Percentiles rank a stretch among this genome's conserved stretches.
These are phyloP conservation scores for Gymnopilus dilepis DNA, from an alignment of 768 basidiomycete species.

Conservation along the genomic window DNA sequence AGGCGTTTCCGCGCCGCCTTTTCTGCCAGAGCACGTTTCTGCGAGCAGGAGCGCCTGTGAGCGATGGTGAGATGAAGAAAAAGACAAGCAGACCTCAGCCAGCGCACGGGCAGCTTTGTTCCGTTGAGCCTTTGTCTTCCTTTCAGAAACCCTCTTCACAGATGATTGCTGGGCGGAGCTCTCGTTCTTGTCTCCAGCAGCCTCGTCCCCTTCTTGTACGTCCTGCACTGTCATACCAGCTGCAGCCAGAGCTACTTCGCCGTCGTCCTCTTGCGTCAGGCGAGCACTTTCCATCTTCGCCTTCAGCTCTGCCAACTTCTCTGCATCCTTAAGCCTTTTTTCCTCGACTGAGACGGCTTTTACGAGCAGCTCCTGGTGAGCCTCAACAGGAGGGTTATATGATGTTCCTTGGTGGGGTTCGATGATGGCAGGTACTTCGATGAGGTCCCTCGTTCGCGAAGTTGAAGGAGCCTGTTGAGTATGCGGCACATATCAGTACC, in stretches of 20 bases:
- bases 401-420: constrained; percentile 85
- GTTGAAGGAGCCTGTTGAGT: constrained; percentile 52
- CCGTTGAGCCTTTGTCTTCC: constrained; percentile 59
- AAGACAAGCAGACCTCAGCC: constrained; percentile 57
- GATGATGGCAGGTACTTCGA: constrained; percentile 67
- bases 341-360: constrained; percentile 72
- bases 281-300: constrained; percentile 59
- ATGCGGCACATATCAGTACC: background rate
- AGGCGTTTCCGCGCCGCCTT: constrained; percentile 65
- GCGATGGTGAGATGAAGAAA: background rate
- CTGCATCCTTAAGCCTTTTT: constrained; percentile 56
- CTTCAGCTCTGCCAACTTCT: constrained; percentile 57
- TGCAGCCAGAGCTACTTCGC: constrained; percentile 48
- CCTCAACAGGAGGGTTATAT: constrained; percentile 83
- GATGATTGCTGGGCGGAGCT: constrained; percentile 33
- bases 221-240: constrained; percentile 72
- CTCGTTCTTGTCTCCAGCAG: constrained; percentile 33
- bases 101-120: constrained; percentile 66
- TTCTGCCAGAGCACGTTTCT: constrained; percentile 72
- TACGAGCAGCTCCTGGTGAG: constrained; percentile 73
- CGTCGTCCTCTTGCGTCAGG: constrained; percentile 34
- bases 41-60: background rate
- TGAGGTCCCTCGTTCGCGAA: constrained; percentile 52
- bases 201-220: constrained; percentile 40
- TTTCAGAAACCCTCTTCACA: constrained; percentile 44